These are phyloP conservation scores for Amanita pseudoporphyria DNA, from an alignment of 768 basidiomycete genomes.

Conservation along the genomic window DNA sequence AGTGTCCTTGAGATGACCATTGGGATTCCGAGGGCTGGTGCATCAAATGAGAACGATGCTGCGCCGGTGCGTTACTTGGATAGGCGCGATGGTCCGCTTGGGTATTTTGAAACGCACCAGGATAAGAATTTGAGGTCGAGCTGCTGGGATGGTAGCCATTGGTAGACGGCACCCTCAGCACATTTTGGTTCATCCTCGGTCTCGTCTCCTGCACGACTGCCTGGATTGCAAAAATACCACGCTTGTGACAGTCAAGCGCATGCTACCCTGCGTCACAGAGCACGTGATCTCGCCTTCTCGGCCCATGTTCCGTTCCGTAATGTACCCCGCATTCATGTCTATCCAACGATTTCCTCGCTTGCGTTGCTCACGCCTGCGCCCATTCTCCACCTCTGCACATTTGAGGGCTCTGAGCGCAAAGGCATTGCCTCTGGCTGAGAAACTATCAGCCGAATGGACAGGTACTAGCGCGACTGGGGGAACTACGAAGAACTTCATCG, in stretches of 20 bases:
- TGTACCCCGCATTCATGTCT: conserved; percentile 17
- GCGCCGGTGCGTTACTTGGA: conserved; percentile 12
- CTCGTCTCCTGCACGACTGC: conserved; percentile 3
- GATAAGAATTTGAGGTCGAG: conserved; percentile 25
- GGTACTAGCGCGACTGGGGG: conserved; percentile 84
- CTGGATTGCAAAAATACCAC: neutral
- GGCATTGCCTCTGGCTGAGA: conserved; percentile 56
- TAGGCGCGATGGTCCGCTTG: conserved; percentile 11
- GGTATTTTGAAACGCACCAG: conserved; percentile 17
- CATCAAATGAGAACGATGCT: conserved; percentile 19
- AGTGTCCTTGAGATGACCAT: conserved; percentile 19
- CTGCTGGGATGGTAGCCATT: conserved; percentile 23
- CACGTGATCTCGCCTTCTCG: neutral
- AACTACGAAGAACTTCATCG: conserved; percentile 86
- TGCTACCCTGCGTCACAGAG: neutral
- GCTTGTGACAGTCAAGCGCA: neutral
- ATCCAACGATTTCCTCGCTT: conserved; percentile 23
- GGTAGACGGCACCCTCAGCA: conserved; percentile 11
- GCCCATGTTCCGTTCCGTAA: neutral
- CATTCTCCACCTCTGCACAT: conserved; percentile 39
- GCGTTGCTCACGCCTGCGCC: conserved; percentile 18
- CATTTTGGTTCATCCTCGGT: conserved; percentile 3
- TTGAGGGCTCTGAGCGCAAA: conserved; percentile 39
- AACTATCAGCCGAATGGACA: conserved; percentile 68
- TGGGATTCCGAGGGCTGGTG: conserved; percentile 17